Evolutionary conservation across 2,329 filamentous ascomycete species (phyloP), one percentile per base, ranked within the genome.

Genomic region (Septoria petroselini): DNA sequence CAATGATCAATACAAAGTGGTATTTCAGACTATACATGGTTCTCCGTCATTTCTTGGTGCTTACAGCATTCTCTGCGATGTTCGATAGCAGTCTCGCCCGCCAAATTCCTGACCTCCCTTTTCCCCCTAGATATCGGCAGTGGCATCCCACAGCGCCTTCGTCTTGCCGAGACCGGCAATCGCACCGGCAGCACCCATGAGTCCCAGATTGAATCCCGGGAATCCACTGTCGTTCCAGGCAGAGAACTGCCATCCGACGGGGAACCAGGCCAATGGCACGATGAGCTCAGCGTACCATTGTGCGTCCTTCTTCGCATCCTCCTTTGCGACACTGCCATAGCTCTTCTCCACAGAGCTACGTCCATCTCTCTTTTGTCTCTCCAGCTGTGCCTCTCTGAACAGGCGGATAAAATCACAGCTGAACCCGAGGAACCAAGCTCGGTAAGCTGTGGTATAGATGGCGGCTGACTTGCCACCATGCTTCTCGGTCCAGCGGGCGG

Each of bases 261-360:
- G 71, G 48, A 73, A 65, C 72, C 72, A 74, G 41, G 66, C 68
- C 29, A 67, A 49, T 25, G 71, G 68, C 57, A 73, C 70, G 51
- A 73, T 63, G 19, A 69, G 54, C 55, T 74, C 70, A 1, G 62
- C 65, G 67, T 69, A 73, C 71, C 71, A 74, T 59, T 67, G 68
- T 49, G 58, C 52, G 52, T 74, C 72, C 30, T 65, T 65, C 42
- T 70, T 66, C 30, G 68, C 65, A 47, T 70, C 67, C 40, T 68
- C 63, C 42, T 63, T 60, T 60, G 65, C 65, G 41, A 62, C 56
- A 18, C 56, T 57, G 21, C 57, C 50, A 23, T 58, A 56, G 21
- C 53, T 50, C 40, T 55, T 58, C 52, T 62, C 60, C 5, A 44
- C 41, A 3, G 48, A 67, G 50, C 15, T 55, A 56, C 48, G 59